A percentile compares a stretch with the other conserved stretches of the same genome.
Evolutionary conservation across 345 rosid species (phyloP).

Genomic region (Mercurialis annua): DNA sequence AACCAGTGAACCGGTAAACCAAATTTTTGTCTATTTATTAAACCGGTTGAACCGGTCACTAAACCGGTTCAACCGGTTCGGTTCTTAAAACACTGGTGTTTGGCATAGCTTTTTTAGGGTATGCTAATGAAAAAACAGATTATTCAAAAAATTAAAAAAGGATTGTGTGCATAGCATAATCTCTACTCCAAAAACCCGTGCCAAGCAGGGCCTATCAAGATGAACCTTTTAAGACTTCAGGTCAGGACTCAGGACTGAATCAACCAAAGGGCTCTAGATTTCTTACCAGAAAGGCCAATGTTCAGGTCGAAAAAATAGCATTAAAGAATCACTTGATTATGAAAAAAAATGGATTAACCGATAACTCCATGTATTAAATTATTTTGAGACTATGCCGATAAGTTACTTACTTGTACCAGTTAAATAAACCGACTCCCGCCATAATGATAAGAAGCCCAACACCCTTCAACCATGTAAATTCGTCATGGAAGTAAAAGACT

Average conservation of each 20-base stretch:
- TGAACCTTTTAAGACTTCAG: neutral
- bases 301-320: neutral
- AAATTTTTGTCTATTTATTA: too few species aligned
- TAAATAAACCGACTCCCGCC: constrained; percentile 88
- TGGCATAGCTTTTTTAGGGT: too few species aligned
- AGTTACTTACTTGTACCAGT: constrained; percentile 95
- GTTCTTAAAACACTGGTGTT: too few species aligned
- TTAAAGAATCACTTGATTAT: neutral
- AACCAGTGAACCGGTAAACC: too few species aligned
- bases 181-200: too few species aligned
- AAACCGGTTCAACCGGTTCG: too few species aligned
- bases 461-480: constrained; percentile 95
- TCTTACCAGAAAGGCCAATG: neutral
- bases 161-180: too few species aligned
- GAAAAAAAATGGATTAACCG: neutral
- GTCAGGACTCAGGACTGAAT: neutral
- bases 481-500: constrained; percentile 91
- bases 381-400: constrained; percentile 4
- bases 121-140: too few species aligned
- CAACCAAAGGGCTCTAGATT: neutral
- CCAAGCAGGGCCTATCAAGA: neutral
- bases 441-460: constrained; percentile 77
- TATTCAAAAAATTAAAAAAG: too few species aligned
- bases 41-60: too few species aligned
- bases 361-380: neutral